Base-by-base conservation (phyloP, 2,329 filamentous ascomycete species). In the Phialocephala subalpina region DNA sequence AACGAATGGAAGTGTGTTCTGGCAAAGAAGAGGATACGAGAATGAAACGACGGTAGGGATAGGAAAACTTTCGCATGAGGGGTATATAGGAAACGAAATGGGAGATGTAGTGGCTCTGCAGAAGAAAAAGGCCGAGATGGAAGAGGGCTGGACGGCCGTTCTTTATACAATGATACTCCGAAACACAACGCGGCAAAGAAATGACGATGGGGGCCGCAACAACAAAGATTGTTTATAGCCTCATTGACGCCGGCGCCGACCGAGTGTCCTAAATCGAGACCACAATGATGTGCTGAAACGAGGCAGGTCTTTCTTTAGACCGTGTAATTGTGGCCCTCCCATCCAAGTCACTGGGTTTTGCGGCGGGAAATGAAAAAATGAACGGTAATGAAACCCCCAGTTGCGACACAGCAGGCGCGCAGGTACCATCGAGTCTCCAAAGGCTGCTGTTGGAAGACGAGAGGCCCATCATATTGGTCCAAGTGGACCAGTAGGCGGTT, bases 121-220 rank as follows among this genome's bases (percentile, higher is more conserved):
- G 66, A 69, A 67, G 63, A 68, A 68, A 64, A 69, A 68, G 57
- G 63, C 67, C 65, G 68, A 53, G 66, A 67, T 63, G 62, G 53
- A 56, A 67, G 64, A 62, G 69, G 67, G 66, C 69, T 71, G 72
- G 64, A 64, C 49, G 68, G 64, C 68, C 67, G 63, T 69, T 68
- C 66, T 70, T 72, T 74, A 74, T 74, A 73, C 67, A 70, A 68
- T 60, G 61, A 60, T 58, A 52, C 58, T 63, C 35, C 62, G 60
- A 63, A 67, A 63, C 58, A 66, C 62, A 66, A 62, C 65, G 66
- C 49, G 68, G 64, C 64, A 65, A 60, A 67, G 45, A 62, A 58
- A 49, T 29, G 62, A 64, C 58, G 57, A 63, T 70, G 67, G 69
- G 68, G 67, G 65, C 64, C 40, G 63, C 27, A 67, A 68, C 57